phyloP scores from a whole-genome alignment of 2,329 filamentous ascomycete species.

The Biscogniauxia sp. region DNA sequence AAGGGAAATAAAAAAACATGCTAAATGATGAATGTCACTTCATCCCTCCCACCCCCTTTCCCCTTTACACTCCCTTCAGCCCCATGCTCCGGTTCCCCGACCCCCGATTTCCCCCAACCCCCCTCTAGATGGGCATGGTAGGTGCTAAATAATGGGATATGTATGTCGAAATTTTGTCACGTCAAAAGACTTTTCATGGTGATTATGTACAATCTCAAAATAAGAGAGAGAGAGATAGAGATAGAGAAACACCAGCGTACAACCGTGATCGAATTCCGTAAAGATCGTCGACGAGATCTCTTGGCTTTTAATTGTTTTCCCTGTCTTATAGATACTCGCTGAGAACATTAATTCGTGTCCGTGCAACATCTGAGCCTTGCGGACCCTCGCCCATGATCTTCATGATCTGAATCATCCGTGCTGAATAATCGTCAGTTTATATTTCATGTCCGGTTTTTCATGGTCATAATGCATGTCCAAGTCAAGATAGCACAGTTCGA shows the following conservation, averaged over 20 bases:
- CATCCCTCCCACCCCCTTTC: no score
- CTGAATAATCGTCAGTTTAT: constrained; percentile 34
- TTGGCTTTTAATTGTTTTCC: not conserved
- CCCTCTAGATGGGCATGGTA: no score
- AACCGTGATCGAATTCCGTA: not conserved
- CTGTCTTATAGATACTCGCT: constrained; percentile 46
- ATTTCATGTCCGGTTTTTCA: not conserved
- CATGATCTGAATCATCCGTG: constrained; percentile 64
- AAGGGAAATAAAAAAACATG: no score
- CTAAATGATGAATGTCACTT: no score
- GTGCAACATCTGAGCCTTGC: constrained; percentile 56
- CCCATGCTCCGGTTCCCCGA: no score
- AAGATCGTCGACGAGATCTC: not conserved
- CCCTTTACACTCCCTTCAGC: no score
- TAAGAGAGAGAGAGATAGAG: no score
- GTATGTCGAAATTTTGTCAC: not conserved
- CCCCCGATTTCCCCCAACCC: no score
- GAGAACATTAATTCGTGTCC: constrained; percentile 57
- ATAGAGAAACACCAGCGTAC: not conserved
- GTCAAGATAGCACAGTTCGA: not conserved
- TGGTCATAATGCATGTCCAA: not conserved
- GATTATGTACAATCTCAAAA: constrained; percentile 12
- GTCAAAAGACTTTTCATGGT: not conserved
- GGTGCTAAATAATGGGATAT: not conserved
- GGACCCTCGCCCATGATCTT: constrained; percentile 54